Evolutionary conservation across 2,329 filamentous ascomycete genomes (phyloP), one percentile per base, ranked within the genome.

Genomic region (Domatiomyces catenatus): DNA sequence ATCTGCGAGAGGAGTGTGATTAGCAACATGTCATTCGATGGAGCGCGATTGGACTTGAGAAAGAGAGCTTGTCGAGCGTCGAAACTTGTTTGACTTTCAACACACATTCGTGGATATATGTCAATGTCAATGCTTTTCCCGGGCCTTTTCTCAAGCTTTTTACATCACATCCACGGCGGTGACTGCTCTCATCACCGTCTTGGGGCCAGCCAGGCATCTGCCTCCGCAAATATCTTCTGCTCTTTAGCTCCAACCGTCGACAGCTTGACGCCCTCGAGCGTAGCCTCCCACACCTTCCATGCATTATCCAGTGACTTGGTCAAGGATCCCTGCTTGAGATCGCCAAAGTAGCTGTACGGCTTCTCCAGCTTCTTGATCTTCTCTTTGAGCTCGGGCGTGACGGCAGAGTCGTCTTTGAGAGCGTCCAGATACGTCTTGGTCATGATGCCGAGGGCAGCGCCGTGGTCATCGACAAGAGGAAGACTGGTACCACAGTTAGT

Each of bases 251-350:
- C 71, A 45, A 69, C 71, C 12, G 73, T 73, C 2, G 74, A 73
- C 44, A 66, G 69, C 60, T 79, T 12, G 42, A 12, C 50, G 43
- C 19, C 20, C 49, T 44, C 46, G 72, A 75, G 66, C 67, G 80
- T 76, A 51, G 79, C 78, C 69, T 80, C 79, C 79, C 79, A 84
- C 24, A 83, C 64, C 52, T 72, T 72, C 63, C 80, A 83, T 2
- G 77, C 79, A 52, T 71, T 72, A 48, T 76, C 67, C 48, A 83
- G 65, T 62, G 82, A 80, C 15, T 66, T 73, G 18, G 69, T 66
- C 74, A 77, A 46, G 24, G 51, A 52, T 6, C 54, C 54, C 15
- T 54, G 53, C 46, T 56, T 55, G 28, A 56, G 50, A 26, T 58
- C 52, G 22, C 47, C 49, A 43, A 60, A 58, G 54, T 54, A 58